Evolutionary conservation across 257 asterid species (phyloP).

Genomic region (Coffea eugenioides): DNA sequence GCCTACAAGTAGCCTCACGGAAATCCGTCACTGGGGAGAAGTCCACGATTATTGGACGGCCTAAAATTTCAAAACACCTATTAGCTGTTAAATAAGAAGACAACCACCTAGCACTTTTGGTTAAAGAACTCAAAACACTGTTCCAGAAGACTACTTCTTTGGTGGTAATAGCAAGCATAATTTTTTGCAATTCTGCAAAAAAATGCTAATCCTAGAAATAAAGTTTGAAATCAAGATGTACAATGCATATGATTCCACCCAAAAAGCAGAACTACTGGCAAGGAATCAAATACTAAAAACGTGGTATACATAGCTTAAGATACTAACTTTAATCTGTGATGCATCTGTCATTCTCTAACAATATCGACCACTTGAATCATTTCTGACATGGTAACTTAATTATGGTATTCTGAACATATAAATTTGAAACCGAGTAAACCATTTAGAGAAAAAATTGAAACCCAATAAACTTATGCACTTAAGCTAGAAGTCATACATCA

Average conservation of each 20-base stretch:
- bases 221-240: not conserved
- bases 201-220: no score
- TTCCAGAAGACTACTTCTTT: not conserved
- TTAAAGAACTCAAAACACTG: not conserved
- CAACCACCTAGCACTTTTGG: not conserved
- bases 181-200: not conserved
- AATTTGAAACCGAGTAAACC: not conserved
- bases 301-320: not conserved
- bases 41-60: conserved; percentile 82
- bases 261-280: not conserved
- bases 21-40: conserved; percentile 94
- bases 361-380: not conserved
- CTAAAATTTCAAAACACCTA: conserved; percentile 31
- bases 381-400: not conserved
- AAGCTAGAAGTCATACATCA: not conserved
- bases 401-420: not conserved
- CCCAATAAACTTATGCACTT: not conserved
- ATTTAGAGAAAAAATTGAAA: not conserved
- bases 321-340: not conserved
- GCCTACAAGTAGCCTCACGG: conserved; percentile 91
- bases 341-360: not conserved
- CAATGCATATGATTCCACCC: not conserved
- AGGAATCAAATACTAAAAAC: not conserved
- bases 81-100: conserved; percentile 7
- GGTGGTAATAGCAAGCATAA: not conserved